Base-by-base conservation (phyloP, 2,329 filamentous ascomycete genomes). In the Coniochaeta sp. region DNA sequence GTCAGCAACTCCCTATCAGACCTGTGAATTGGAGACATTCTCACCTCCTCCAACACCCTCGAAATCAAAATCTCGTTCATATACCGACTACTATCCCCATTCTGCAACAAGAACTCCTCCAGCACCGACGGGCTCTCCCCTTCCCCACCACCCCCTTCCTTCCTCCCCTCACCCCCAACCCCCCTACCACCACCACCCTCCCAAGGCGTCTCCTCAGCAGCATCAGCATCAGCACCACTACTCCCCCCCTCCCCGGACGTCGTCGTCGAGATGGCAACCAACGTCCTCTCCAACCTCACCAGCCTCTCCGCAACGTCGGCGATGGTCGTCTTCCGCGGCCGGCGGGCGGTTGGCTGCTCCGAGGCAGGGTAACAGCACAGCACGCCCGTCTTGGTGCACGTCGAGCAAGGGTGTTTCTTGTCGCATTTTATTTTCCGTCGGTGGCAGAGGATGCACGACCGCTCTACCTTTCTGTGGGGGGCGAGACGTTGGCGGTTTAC, bases 381-480 rank as follows among this genome's bases (percentile, higher is more conserved):
- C 6, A 61, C 57, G 10, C 56, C 56, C 1, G 55, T 52, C 4
- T 58, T 55, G 12, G 51, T 52, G 51, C 59, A 60, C n/a, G 56
- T 57, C 42, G 55, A 52, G 24, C 60, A 62, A 1, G 60, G 60
- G 20, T 55, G 12, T 6, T 52, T 53, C 58, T 60, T 62, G 53
- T 62, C 59, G 51, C 60, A 62, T n/a, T 55, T 55, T 28, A 62
- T 58, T 48, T 62, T 62, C 26, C 60, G 52, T 1, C 53, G 53
- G 50, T 62, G 60, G 50, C 60, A 62, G 10, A 61, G 51, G n/a
- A 60, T 51, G 51, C 58, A 62, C 1, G 60, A 62, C 24, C 60
- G 55, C 33, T 61, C 57, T 2, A 31, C 20, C 33, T 35, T 40
- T n/a, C n/a, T n/a, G n/a, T n/a, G n/a, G n/a, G n/a, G n/a, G n/a